Percentiles rank a stretch among this genome's conserved stretches.
Evolutionary conservation across 2,329 filamentous ascomycete genomes (phyloP).

Genomic region (Rhexocercosporidium sp.): DNA sequence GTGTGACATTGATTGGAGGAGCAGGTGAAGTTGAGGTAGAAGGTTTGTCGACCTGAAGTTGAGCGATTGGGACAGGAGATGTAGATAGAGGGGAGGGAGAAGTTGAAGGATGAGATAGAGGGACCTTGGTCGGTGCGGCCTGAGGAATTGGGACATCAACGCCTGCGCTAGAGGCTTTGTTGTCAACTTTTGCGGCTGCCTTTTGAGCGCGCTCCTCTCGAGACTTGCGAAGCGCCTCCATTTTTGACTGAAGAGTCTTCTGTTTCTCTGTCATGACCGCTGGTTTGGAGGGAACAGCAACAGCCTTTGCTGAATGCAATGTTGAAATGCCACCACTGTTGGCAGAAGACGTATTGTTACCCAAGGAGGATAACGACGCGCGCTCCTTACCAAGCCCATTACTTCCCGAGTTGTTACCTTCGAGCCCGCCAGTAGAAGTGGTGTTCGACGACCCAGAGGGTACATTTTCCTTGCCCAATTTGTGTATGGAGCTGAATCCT

Average conservation of each 20-base stretch:
- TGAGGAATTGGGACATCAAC: slow-evolving; percentile 13
- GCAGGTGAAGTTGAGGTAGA: slow-evolving; percentile 10
- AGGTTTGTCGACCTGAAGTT: neutral
- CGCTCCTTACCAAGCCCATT: neutral
- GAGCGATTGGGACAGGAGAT: neutral
- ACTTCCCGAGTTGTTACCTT: neutral
- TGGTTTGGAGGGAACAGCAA: slow-evolving; percentile 26
- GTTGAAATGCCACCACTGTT: neutral
- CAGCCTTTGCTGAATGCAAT: neutral
- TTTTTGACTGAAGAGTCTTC: slow-evolving; percentile 73
- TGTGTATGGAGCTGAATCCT: neutral
- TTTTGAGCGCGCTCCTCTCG: slow-evolving; percentile 51
- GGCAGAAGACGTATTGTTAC: slow-evolving; percentile 53
- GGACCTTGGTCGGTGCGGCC: slow-evolving; percentile 10
- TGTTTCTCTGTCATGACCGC: slow-evolving; percentile 69
- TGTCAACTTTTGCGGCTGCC: slow-evolving; percentile 42
- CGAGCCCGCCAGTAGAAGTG: neutral
- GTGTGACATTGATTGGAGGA: neutral
- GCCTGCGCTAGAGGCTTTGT: slow-evolving; percentile 9
- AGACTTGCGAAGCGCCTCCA: slow-evolving; percentile 73
- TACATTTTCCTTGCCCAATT: slow-evolving; percentile 50
- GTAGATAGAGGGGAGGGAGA: neutral
- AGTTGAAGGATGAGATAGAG: neutral
- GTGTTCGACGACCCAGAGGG: neutral
- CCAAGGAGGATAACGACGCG: slow-evolving; percentile 8